Percentiles rank a stretch among this genome's conserved stretches.
phyloP scores from a whole-genome alignment of 1,139 yeast species.

The Sugiyamaella japonica region DNA sequence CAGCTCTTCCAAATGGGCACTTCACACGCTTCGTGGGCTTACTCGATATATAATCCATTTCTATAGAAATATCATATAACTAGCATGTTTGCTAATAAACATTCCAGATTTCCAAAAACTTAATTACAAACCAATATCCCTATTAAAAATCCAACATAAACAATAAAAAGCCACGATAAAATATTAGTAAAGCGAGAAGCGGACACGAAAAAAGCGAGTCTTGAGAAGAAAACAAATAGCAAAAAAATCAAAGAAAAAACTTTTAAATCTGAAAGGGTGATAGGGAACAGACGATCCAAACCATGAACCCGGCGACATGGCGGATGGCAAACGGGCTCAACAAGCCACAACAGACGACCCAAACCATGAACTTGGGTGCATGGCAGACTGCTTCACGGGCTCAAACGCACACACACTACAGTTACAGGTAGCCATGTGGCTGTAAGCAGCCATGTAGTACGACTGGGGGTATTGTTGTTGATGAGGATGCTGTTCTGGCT shows the following conservation, averaged over 20 bases:
- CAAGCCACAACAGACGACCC: constrained; percentile 25
- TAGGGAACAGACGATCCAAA: constrained; percentile 12
- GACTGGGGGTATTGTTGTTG: constrained; percentile 20
- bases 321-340: constrained; percentile 12
- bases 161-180: not conserved
- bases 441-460: constrained; percentile 27
- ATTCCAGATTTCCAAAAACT: not conserved
- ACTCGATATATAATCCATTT: not conserved
- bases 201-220: not conserved
- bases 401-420: constrained; percentile 28
- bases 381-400: constrained; percentile 17
- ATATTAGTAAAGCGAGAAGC: not conserved
- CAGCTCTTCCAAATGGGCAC: too few species aligned
- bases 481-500: constrained; percentile 1
- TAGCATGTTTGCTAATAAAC: not conserved
- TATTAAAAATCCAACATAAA: constrained; percentile 4
- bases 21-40: too few species aligned
- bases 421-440: constrained; percentile 27
- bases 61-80: not conserved
- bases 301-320: constrained; percentile 9
- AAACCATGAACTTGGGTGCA: constrained; percentile 10
- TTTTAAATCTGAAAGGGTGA: not conserved
- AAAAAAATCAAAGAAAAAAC: constrained; percentile 1
- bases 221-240: constrained; percentile 3
- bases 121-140: not conserved